phyloP scores from a whole-genome alignment of 768 basidiomycete genomes.

The Suillus fuscotomentosus region DNA sequence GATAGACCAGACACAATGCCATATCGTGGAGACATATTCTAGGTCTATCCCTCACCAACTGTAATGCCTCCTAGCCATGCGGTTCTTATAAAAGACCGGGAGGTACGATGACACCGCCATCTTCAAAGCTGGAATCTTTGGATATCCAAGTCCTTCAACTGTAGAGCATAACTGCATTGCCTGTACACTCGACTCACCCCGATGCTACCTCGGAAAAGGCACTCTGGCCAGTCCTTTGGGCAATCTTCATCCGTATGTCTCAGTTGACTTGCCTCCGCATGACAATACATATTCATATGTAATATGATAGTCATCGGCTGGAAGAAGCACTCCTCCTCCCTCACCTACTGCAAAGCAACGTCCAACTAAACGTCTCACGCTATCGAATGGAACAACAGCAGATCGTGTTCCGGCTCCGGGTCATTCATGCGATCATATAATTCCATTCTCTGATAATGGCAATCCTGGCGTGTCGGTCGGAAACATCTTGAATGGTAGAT shows the following conservation, averaged over 20 bases:
- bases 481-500: conserved; percentile 12
- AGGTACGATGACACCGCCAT: neutral
- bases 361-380: neutral
- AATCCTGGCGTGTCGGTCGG: conserved; percentile 19
- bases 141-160: neutral
- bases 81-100: neutral
- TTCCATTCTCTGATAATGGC: conserved; percentile 19
- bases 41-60: neutral
- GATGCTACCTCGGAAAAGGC: neutral
- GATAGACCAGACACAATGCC: neutral
- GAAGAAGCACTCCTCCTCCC: neutral
- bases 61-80: neutral
- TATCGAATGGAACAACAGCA: neutral
- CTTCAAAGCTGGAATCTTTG: neutral
- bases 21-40: neutral
- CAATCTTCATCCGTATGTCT: neutral
- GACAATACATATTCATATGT: neutral
- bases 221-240: neutral
- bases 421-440: conserved; percentile 5
- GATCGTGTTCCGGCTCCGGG: conserved; percentile 16
- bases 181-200: neutral
- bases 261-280: no score
- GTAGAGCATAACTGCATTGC: no score
- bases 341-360: neutral
- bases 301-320: neutral